Evolutionary conservation across 1,284 basidiomycete genomes (phyloP).

Genomic region (Hortiboletus rubellus): DNA sequence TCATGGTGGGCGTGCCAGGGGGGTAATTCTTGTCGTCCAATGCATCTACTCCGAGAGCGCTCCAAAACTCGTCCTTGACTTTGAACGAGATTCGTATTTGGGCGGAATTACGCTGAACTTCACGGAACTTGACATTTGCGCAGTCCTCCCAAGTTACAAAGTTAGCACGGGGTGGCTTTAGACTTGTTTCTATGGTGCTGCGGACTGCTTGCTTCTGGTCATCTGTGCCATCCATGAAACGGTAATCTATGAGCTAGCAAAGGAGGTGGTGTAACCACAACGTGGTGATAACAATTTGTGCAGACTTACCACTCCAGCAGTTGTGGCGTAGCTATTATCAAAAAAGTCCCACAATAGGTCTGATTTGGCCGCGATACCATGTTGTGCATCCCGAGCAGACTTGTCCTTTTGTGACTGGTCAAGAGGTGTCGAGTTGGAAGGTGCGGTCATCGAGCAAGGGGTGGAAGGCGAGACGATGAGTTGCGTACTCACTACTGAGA

Average conservation of each 20-base stretch:
- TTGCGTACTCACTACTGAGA: not conserved
- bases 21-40: no score
- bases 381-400: not conserved
- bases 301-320: not conserved
- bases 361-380: not conserved
- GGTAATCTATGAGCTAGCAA: not conserved
- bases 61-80: no score
- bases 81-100: not conserved
- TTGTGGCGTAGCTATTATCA: not conserved
- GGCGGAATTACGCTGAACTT: not conserved
- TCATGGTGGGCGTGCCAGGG: not conserved
- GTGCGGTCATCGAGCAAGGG: not conserved
- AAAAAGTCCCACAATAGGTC: not conserved
- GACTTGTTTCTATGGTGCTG: not conserved
- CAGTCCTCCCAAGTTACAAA: not conserved
- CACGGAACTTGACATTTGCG: not conserved
- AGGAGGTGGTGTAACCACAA: no score
- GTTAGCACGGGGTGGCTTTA: not conserved
- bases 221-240: not conserved
- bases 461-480: not conserved
- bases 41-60: no score
- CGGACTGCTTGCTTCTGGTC: no score
- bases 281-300: not conserved
- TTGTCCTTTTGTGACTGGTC: not conserved
- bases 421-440: not conserved